Conservation (phyloP, 1,139 yeast species). For the Zygoascus hellenicus region DNA sequence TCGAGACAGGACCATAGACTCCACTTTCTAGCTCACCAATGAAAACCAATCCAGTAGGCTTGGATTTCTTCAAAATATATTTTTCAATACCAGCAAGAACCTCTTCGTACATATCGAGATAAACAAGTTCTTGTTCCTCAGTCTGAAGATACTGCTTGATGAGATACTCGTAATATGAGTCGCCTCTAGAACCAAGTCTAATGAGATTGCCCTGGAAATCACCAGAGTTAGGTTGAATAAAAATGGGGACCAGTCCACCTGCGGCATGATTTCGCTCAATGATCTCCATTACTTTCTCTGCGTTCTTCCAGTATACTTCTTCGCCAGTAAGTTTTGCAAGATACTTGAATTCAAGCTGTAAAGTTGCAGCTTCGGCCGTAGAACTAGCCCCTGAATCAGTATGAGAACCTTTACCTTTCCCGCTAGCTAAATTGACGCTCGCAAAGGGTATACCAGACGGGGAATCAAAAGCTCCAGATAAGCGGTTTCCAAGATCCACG, state of each 20-base stretch:
- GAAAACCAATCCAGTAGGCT: slow-evolving; percentile 58
- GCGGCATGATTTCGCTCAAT: slow-evolving; percentile 55
- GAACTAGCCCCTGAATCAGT: slow-evolving; percentile 67
- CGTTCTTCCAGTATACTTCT: slow-evolving; percentile 66
- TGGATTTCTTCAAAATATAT: slow-evolving; percentile 54
- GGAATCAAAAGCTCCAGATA: slow-evolving; percentile 61
- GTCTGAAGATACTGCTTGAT: slow-evolving; percentile 85
- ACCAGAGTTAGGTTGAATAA: slow-evolving; percentile 70
- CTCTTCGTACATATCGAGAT: slow-evolving; percentile 69
- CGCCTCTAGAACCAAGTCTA: slow-evolving; percentile 86
- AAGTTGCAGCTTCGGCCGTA: slow-evolving; percentile 85
- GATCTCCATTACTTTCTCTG: slow-evolving; percentile 60
- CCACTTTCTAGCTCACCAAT: slow-evolving; percentile 79
- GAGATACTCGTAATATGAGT: slow-evolving; percentile 86
- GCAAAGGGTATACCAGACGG: slow-evolving; percentile 69
- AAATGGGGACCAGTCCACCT: slow-evolving; percentile 81
- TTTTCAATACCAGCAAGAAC: slow-evolving; percentile 69
- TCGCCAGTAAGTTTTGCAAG: slow-evolving; percentile 78
- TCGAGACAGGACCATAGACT: slow-evolving; percentile 49
- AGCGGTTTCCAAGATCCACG: slow-evolving; percentile 52
- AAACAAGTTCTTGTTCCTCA: slow-evolving; percentile 52
- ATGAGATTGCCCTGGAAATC: slow-evolving; percentile 58
- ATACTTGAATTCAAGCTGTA: slow-evolving; percentile 86
- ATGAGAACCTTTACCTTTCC: slow-evolving; percentile 55
- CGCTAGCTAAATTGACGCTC: slow-evolving; percentile 64